These are phyloP conservation scores for Helicocarpus griseus DNA, from an alignment of 2,329 filamentous ascomycete genomes.

Conservation along the genomic window DNA sequence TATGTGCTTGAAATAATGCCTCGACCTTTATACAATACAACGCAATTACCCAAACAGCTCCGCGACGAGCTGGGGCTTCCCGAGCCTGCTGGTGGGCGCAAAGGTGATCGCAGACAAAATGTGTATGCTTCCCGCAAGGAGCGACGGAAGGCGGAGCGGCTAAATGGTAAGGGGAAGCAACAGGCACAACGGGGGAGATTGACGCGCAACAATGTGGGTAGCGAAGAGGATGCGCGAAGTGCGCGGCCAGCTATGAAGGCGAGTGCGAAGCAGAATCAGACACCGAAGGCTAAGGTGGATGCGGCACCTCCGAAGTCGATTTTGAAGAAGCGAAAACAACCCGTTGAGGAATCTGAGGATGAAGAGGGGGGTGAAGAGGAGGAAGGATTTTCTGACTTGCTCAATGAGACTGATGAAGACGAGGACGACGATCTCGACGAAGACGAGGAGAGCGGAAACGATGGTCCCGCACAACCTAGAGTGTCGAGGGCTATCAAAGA, in stretches of 20 bases:
- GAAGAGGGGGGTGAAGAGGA: neutral
- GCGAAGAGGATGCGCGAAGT: conserved; percentile 14
- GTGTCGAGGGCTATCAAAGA: conserved; percentile 43
- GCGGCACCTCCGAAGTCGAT: conserved; percentile 25
- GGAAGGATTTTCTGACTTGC: neutral
- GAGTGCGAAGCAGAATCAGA: conserved; percentile 10
- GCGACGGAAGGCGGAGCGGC: conserved; percentile 55
- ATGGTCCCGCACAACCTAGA: conserved; percentile 6
- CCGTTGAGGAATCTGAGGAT: conserved; percentile 18
- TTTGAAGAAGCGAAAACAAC: conserved; percentile 23
- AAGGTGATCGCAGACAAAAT: conserved; percentile 16
- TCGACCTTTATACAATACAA: conserved; percentile 32
- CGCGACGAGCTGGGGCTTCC: conserved; percentile 32
- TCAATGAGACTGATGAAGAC: conserved; percentile 12
- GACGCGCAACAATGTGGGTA: conserved; percentile 11
- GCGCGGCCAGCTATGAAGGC: conserved; percentile 18
- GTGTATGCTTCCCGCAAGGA: conserved; percentile 46
- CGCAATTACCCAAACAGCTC: conserved; percentile 30
- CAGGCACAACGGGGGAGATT: conserved; percentile 15
- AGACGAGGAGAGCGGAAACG: conserved; percentile 24
- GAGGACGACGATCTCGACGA: conserved; percentile 16
- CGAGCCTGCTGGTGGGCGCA: conserved; percentile 25
- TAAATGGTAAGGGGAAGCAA: conserved; percentile 47
- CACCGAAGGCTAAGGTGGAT: conserved; percentile 14
- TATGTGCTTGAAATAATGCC: no score